Evolutionary conservation across 192 early-diverging fungal genomes (phyloP).

Genomic region (Ambispora gerdemannii): DNA sequence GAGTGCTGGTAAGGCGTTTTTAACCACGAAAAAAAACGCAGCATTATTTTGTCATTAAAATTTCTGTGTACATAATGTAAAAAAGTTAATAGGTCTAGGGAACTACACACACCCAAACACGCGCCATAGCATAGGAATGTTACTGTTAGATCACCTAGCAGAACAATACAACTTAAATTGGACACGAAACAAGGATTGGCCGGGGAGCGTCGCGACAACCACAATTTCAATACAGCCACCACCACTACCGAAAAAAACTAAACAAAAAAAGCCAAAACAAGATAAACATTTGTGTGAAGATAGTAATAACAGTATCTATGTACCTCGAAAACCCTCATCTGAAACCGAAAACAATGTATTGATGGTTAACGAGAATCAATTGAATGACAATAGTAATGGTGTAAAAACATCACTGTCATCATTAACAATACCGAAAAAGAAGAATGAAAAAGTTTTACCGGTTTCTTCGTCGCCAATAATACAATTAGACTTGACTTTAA

Average conservation of each 20-base stretch:
- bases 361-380: too few species aligned
- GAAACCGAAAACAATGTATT: not conserved
- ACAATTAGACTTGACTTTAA: conserved; percentile 47
- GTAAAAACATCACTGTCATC: not conserved
- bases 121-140: conserved; percentile 73
- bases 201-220: conserved; percentile 33
- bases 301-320: not conserved
- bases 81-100: conserved; percentile 67
- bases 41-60: not conserved
- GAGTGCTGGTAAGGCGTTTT: conserved; percentile 25
- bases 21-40: not conserved
- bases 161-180: conserved; percentile 44
- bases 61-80: not conserved
- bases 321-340: not conserved
- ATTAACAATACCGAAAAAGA: conserved; percentile 2
- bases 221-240: conserved; percentile 28
- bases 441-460: not conserved
- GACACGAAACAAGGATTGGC: conserved; percentile 35
- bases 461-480: too few species aligned
- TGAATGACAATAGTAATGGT: not conserved
- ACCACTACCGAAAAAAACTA: conserved; percentile 9
- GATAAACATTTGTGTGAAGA: not conserved
- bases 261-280: conserved; percentile 10
- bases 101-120: conserved; percentile 64
- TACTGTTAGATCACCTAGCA: conserved; percentile 58